These are phyloP conservation scores for Saraca asoca DNA, from an alignment of 331 rosid genomes.

Conservation along the genomic window DNA sequence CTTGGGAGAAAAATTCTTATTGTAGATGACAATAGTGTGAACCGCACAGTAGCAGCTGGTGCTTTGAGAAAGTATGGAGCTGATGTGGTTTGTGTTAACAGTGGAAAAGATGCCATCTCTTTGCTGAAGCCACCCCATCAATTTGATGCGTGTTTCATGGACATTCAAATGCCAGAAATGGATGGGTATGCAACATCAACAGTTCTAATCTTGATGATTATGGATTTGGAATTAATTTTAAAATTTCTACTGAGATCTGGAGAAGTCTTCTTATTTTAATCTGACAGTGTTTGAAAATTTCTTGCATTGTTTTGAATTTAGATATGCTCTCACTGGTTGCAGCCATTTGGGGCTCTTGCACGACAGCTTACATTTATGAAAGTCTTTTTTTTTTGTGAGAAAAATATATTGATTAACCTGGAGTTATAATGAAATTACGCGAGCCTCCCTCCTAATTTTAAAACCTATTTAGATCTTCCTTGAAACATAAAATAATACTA, in stretches of 20 bases:
- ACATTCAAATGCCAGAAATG: slow-evolving; percentile 78
- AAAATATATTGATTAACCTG: too few species aligned
- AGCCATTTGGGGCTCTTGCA: neutral
- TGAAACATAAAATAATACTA: too few species aligned
- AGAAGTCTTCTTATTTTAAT: neutral
- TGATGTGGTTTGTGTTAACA: slow-evolving; percentile 56
- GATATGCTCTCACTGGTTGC: too few species aligned
- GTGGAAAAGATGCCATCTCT: slow-evolving; percentile 53
- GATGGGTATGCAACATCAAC: slow-evolving; percentile 54
- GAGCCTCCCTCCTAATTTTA: too few species aligned
- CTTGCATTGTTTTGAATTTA: too few species aligned
- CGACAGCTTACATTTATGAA: neutral
- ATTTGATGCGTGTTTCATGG: slow-evolving; percentile 77
- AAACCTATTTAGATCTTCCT: too few species aligned
- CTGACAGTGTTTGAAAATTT: neutral
- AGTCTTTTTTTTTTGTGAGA: too few species aligned
- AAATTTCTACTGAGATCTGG: neutral
- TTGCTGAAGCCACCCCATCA: slow-evolving; percentile 59
- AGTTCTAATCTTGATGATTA: neutral
- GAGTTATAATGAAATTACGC: too few species aligned
- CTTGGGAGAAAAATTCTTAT: slow-evolving; percentile 60
- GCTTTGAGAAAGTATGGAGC: slow-evolving; percentile 71
- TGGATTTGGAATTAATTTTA: neutral
- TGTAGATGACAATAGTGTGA: slow-evolving; percentile 65
- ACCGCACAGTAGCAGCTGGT: slow-evolving; percentile 68